These are phyloP conservation scores for Ophiocordyceps sinensis DNA, from an alignment of 2,329 filamentous ascomycete species.

Conservation along the genomic window DNA sequence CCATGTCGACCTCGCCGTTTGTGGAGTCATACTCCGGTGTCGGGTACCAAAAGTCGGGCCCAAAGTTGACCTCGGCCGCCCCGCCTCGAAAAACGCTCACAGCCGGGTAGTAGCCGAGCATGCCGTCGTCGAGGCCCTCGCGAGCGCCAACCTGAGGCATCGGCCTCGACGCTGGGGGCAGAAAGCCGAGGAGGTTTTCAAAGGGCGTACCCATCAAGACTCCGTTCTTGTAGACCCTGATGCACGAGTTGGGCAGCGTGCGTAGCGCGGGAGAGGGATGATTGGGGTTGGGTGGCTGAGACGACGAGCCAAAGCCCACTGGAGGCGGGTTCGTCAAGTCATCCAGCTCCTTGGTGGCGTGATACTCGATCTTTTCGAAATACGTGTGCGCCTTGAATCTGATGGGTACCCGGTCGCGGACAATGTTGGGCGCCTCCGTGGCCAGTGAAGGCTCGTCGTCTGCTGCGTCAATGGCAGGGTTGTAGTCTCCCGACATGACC, in stretches of 20 bases:
- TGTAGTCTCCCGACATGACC: constrained; percentile 75
- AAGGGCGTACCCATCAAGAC: constrained; percentile 75
- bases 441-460: constrained; percentile 40
- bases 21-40: constrained; percentile 43
- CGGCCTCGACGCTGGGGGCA: constrained; percentile 75
- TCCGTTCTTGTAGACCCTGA: constrained; percentile 90
- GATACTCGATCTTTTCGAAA: constrained; percentile 86
- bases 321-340: constrained; percentile 62
- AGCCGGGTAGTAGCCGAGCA: constrained; percentile 90
- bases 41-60: constrained; percentile 82
- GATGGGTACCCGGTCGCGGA: constrained; percentile 89
- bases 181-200: constrained; percentile 73
- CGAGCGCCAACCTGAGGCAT: constrained; percentile 59
- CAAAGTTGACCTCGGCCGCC: constrained; percentile 86
- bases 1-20: constrained; percentile 33
- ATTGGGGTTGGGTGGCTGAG: constrained; percentile 52
- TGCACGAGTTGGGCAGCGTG: constrained; percentile 71
- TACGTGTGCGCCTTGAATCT: constrained; percentile 87
- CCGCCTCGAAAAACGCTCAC: constrained; percentile 87
- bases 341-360: constrained; percentile 75
- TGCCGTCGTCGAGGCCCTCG: constrained; percentile 83
- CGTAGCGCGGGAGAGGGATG: constrained; percentile 63
- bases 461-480: constrained; percentile 61
- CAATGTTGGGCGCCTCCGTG: constrained; percentile 60
- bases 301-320: constrained; percentile 26